These are phyloP conservation scores for Aspergillus tanneri DNA, from an alignment of 2,329 filamentous ascomycete genomes.

Conservation along the genomic window DNA sequence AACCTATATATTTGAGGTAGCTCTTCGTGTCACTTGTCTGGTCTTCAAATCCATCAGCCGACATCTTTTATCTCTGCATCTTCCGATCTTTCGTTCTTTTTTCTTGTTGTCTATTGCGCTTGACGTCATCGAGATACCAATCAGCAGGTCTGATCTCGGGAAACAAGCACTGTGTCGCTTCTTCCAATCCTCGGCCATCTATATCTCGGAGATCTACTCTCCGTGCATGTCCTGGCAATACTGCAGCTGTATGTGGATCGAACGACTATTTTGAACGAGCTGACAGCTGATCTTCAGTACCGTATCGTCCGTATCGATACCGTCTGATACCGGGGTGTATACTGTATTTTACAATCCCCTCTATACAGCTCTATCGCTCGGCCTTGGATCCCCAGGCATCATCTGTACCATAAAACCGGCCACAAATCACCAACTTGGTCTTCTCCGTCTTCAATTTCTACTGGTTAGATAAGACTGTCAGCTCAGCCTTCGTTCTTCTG, in stretches of 20 bases:
- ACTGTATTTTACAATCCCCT: not conserved
- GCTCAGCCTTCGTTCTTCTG: not conserved
- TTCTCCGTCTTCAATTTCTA: too few species aligned
- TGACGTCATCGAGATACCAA: too few species aligned
- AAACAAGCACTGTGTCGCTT: too few species aligned
- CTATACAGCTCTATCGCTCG: not conserved
- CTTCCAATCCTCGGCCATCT: not conserved
- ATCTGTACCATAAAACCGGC: too few species aligned
- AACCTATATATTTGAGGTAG: constrained; percentile 3
- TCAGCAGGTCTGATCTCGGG: too few species aligned
- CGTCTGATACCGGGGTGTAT: constrained; percentile 14
- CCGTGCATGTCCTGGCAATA: not conserved
- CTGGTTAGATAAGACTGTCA: not conserved
- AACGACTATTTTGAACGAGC: constrained; percentile 15
- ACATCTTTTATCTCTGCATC: too few species aligned
- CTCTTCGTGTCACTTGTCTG: too few species aligned
- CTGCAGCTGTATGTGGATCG: constrained; percentile 12
- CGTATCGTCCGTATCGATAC: constrained; percentile 11
- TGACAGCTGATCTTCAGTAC: not conserved
- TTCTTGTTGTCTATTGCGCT: too few species aligned
- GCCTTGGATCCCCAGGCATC: not conserved
- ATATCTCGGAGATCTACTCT: too few species aligned
- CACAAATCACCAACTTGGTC: not conserved
- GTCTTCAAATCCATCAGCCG: too few species aligned
- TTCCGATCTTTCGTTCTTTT: too few species aligned